These are phyloP conservation scores for Teunomyces aglyptinius DNA, from an alignment of 805 yeast genomes.

Conservation along the genomic window DNA sequence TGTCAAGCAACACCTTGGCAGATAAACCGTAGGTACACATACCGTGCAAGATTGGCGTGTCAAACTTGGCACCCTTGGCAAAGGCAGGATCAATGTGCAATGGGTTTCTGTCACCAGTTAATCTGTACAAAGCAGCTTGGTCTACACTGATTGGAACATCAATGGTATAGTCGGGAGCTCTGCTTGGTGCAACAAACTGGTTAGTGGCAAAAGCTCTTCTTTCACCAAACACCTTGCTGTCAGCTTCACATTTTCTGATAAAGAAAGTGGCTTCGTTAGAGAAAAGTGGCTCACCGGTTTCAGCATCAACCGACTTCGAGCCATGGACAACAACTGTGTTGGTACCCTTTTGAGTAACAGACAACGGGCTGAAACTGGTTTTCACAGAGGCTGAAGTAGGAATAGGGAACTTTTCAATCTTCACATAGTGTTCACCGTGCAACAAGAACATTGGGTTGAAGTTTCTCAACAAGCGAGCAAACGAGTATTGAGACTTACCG, in stretches of 20 bases:
- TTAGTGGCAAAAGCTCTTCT: constrained; percentile 62
- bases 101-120: constrained; percentile 94
- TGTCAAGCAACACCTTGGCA: constrained; percentile 71
- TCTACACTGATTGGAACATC: constrained; percentile 60
- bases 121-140: constrained; percentile 86
- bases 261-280: constrained; percentile 83
- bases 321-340: constrained; percentile 80
- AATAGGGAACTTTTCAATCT: constrained; percentile 70
- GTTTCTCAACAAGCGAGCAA: constrained; percentile 64
- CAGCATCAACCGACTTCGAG: constrained; percentile 63
- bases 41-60: constrained; percentile 89
- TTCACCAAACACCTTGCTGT: constrained; percentile 44
- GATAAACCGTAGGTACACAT: constrained; percentile 83
- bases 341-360: constrained; percentile 78
- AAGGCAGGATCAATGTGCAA: constrained; percentile 90
- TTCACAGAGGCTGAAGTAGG: constrained; percentile 66
- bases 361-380: constrained; percentile 67
- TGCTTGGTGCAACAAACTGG: constrained; percentile 59
- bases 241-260: constrained; percentile 70
- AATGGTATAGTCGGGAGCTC: constrained; percentile 64
- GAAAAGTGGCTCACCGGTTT: constrained; percentile 67
- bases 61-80: constrained; percentile 85
- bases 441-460: constrained; percentile 86
- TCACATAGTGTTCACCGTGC: constrained; percentile 94
- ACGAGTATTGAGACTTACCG: constrained; percentile 53